phyloP scores from a whole-genome alignment of 306 rosid species.

The Nissolia schottii region DNA sequence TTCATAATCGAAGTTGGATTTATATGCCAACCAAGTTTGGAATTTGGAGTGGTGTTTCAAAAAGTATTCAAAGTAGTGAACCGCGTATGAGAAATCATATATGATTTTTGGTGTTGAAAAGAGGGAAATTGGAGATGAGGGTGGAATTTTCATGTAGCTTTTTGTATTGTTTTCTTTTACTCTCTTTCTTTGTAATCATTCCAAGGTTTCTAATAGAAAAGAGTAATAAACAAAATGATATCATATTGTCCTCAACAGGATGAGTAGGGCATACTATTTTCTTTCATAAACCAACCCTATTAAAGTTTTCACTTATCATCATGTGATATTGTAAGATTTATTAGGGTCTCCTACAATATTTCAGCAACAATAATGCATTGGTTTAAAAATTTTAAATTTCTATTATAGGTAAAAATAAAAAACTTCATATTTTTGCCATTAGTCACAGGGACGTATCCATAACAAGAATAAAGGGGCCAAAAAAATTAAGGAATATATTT shows the following conservation, averaged over 20 bases:
- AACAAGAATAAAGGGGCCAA: no score
- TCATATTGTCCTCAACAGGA: neutral
- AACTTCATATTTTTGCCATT: no score
- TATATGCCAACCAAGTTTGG: constrained; percentile 45
- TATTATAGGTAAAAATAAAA: constrained; percentile 10
- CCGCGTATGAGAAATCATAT: constrained; percentile 6
- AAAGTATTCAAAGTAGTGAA: constrained; percentile 36
- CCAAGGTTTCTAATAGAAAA: neutral
- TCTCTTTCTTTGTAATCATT: neutral
- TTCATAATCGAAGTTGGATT: constrained; percentile 27
- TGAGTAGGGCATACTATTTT: neutral
- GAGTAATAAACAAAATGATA: neutral
- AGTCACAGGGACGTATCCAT: no score
- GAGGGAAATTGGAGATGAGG: neutral
- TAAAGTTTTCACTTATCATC: neutral
- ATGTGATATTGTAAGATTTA: constrained; percentile 17
- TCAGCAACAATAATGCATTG: neutral
- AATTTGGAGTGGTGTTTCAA: constrained; percentile 46
- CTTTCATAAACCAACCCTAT: neutral
- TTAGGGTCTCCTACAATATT: neutral
- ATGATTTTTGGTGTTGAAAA: constrained; percentile 21
- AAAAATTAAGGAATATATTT: no score
- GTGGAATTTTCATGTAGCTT: constrained; percentile 6
- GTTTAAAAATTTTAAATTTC: neutral
- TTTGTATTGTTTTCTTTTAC: neutral